Evolutionary conservation across 1,284 basidiomycete species (phyloP).

Genomic region (Apiotrichum porosum): DNA sequence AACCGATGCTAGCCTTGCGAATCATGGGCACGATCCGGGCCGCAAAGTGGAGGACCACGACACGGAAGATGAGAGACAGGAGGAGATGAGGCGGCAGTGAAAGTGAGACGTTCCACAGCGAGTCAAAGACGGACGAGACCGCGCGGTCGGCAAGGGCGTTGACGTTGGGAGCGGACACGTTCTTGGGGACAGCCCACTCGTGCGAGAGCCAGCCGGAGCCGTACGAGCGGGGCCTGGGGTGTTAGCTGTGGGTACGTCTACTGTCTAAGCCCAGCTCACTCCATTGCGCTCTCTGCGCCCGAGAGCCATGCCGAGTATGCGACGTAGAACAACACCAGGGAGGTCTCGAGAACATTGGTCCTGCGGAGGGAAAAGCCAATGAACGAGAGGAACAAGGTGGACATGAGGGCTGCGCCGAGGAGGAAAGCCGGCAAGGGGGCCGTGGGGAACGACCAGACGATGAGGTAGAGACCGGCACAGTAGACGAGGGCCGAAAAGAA

Average conservation of each 20-base stretch:
- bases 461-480: slow-evolving; percentile 42
- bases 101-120: slow-evolving; percentile 26
- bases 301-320: slow-evolving; percentile 54
- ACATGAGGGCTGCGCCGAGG: slow-evolving; percentile 43
- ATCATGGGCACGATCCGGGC: slow-evolving; percentile 71
- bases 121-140: slow-evolving; percentile 28
- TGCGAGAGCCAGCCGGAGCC: slow-evolving; percentile 39
- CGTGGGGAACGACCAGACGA: slow-evolving; percentile 31
- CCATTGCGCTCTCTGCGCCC: slow-evolving; percentile 43
- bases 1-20: slow-evolving; percentile 52
- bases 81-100: slow-evolving; percentile 51
- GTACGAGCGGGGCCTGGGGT: slow-evolving; percentile 37
- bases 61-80: slow-evolving; percentile 73
- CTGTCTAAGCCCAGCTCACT: slow-evolving; percentile 34
- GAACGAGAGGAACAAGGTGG: slow-evolving; percentile 70
- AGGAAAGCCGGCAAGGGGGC: slow-evolving; percentile 40
- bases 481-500: slow-evolving; percentile 45
- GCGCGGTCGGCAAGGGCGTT: slow-evolving; percentile 25
- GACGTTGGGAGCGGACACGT: slow-evolving; percentile 14
- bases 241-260: neutral
- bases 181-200: slow-evolving; percentile 18
- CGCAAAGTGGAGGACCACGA: slow-evolving; percentile 76
- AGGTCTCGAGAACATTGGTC: slow-evolving; percentile 90
- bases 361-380: slow-evolving; percentile 82
- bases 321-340: slow-evolving; percentile 75